phyloP scores from a whole-genome alignment of 208 protist genomes.

The Acanthamoeba castellanii region DNA sequence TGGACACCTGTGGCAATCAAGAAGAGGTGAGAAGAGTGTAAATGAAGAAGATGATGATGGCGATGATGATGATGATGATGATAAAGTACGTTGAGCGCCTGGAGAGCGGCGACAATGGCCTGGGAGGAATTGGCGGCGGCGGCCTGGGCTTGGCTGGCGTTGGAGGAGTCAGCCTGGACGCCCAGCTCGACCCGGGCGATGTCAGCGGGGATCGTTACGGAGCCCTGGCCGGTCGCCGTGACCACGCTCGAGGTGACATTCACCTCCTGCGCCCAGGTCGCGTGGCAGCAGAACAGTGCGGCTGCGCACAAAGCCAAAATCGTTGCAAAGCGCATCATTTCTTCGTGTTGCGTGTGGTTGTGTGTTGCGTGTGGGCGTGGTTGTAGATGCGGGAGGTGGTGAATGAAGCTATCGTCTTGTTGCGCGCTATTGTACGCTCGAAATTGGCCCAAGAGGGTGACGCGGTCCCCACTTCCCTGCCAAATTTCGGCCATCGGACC shows the following conservation, averaged over 20 bases:
- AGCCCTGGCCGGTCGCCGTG: not conserved
- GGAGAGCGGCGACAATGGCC: slow-evolving; percentile 35
- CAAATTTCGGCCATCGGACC: not conserved
- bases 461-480: not conserved
- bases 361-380: not conserved
- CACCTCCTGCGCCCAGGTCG: not conserved
- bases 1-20: not conserved
- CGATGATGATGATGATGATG: not conserved
- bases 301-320: not conserved
- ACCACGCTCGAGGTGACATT: not conserved
- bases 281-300: not conserved
- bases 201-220: not conserved
- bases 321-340: not conserved
- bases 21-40: not conserved
- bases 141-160: slow-evolving; percentile 2
- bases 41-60: not conserved
- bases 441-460: not conserved
- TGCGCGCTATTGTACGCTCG: too few species aligned
- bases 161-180: not conserved
- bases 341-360: not conserved
- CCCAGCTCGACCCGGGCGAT: slow-evolving; percentile 28
- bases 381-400: too few species aligned
- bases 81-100: slow-evolving; percentile 19
- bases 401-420: too few species aligned
- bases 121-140: not conserved